A percentile compares a stretch with the other conserved stretches of the same genome.
Conservation (phyloP, 768 basidiomycete species). For the Paxillus ammoniavirescens region DNA sequence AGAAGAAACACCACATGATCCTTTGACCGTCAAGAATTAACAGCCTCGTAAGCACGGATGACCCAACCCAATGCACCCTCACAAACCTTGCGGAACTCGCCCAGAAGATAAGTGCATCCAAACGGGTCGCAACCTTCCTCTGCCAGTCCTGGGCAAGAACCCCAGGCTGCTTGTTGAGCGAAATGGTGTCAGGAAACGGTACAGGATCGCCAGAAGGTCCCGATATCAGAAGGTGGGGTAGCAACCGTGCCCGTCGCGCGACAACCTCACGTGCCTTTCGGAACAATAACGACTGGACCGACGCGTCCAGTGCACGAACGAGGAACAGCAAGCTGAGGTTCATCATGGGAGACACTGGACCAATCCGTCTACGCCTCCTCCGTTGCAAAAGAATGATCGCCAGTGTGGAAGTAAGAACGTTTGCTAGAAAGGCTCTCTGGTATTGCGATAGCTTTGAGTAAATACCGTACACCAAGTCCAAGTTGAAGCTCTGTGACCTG, state of each 20-base stretch:
- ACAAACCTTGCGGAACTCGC: slow-evolving; percentile 70
- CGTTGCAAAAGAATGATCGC: slow-evolving; percentile 58
- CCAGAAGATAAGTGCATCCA: slow-evolving; percentile 78
- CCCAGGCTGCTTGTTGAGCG: slow-evolving; percentile 15
- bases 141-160: slow-evolving; percentile 28
- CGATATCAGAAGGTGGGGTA: background rate
- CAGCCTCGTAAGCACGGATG: background rate
- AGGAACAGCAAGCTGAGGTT: slow-evolving; percentile 67
- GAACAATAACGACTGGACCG: slow-evolving; percentile 52
- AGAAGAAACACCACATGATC: slow-evolving; percentile 90
- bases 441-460: slow-evolving; percentile 33
- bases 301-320: slow-evolving; percentile 67
- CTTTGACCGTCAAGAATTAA: slow-evolving; percentile 35
- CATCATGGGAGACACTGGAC: slow-evolving; percentile 50
- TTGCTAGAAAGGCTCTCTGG: slow-evolving; percentile 58
- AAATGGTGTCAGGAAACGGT: background rate
- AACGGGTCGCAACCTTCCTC: slow-evolving; percentile 38
- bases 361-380: slow-evolving; percentile 31
- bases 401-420: slow-evolving; percentile 54
- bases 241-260: background rate
- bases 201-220: background rate
- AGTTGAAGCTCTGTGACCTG: background rate
- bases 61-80: background rate
- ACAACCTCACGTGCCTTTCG: slow-evolving; percentile 10
- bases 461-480: background rate